Percentiles rank a stretch among this genome's conserved stretches.
These are phyloP conservation scores for Mortierella sp. DNA, from an alignment of 371 early-diverging fungal genomes.

Conservation along the genomic window DNA sequence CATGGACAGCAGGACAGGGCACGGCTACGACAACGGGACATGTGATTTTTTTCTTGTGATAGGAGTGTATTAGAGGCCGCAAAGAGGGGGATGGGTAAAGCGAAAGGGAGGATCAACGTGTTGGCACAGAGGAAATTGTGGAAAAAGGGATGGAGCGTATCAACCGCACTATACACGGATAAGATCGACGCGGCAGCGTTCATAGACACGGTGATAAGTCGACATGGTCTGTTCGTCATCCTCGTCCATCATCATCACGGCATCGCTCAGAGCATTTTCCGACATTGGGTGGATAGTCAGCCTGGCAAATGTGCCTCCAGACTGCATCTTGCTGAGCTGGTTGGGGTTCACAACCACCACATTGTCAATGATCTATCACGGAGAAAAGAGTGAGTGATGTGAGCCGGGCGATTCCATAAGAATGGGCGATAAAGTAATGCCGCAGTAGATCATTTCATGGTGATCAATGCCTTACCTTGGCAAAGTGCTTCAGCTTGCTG, in stretches of 20 bases:
- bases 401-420: not conserved
- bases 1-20: not conserved
- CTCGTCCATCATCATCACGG: slow-evolving; percentile 43
- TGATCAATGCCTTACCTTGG: slow-evolving; percentile 59
- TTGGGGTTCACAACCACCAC: slow-evolving; percentile 89
- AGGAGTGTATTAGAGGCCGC: not conserved
- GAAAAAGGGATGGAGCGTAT: not conserved
- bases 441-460: not conserved
- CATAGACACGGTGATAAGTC: slow-evolving; percentile 47
- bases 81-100: not conserved
- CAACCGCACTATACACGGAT: slow-evolving; percentile 61
- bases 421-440: not conserved
- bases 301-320: slow-evolving; percentile 83
- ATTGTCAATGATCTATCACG: slow-evolving; percentile 66
- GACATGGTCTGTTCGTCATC: slow-evolving; percentile 32
- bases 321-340: slow-evolving; percentile 67
- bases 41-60: not conserved
- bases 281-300: slow-evolving; percentile 77
- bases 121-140: not conserved
- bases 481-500: slow-evolving; percentile 77
- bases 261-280: slow-evolving; percentile 21
- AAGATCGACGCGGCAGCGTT: slow-evolving; percentile 73
- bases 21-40: not conserved
- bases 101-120: no score
- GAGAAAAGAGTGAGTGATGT: not conserved